Percentiles rank a stretch among this genome's conserved stretches.
These are phyloP conservation scores for Tetraselmis chui DNA, from an alignment of 139 green algal genomes.

Conservation along the genomic window DNA sequence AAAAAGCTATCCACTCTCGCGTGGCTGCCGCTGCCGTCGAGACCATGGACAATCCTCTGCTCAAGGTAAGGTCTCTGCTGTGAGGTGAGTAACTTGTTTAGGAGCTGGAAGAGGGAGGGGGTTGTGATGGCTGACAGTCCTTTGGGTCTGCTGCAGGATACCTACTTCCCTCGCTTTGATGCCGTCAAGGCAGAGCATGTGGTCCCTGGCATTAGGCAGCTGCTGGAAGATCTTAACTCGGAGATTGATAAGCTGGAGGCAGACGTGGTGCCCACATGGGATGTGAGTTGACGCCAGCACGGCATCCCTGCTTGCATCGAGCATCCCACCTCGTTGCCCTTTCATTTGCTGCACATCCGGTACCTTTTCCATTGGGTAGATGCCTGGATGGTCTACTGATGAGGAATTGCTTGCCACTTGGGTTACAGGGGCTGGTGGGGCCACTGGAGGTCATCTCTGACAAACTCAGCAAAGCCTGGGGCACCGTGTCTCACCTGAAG, in stretches of 20 bases:
- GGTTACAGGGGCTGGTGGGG: conserved; percentile 69
- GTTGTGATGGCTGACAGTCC: background rate
- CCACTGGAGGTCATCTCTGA: conserved; percentile 82
- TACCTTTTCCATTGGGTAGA: too few relatives aligned
- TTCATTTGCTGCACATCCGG: too few relatives aligned
- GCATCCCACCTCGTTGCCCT: too few relatives aligned
- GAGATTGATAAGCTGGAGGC: conserved; percentile 71
- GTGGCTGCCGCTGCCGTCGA: background rate
- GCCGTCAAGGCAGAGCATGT: conserved; percentile 83
- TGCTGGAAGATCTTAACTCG: conserved; percentile 63
- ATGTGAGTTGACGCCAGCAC: too few relatives aligned
- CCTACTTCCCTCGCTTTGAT: conserved; percentile 69
- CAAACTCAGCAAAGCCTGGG: conserved; percentile 73
- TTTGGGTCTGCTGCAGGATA: conserved; percentile 36
- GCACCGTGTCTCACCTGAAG: conserved; percentile 90
- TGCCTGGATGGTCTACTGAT: too few relatives aligned
- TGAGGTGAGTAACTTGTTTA: too few relatives aligned
- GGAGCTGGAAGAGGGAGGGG: too few relatives aligned
- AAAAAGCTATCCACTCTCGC: background rate
- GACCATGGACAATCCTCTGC: background rate
- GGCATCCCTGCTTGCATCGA: too few relatives aligned
- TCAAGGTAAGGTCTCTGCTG: too few relatives aligned
- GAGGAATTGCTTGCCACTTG: too few relatives aligned
- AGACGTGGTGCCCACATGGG: conserved; percentile 15
- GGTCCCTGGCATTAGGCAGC: conserved; percentile 70